A percentile compares a stretch with the other conserved stretches of the same genome.
Conservation (phyloP, 495 filamentous ascomycete genomes). For the Xanthoparmelia taractica region DNA sequence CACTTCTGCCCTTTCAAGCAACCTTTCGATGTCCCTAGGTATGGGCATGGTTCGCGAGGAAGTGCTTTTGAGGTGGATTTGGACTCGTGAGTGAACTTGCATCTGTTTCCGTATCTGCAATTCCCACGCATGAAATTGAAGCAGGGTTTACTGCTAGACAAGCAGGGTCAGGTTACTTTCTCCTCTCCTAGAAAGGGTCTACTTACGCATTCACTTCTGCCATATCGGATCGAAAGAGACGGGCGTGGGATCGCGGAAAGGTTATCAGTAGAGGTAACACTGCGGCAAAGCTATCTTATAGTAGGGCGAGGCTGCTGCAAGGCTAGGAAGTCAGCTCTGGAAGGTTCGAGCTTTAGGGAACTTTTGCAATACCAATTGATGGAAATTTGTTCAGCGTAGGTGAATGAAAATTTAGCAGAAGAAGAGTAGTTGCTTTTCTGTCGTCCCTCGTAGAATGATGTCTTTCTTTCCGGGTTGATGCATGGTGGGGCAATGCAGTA, state of each 20-base stretch:
- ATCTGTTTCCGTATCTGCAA: constrained; percentile 21
- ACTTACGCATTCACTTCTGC: constrained; percentile 11
- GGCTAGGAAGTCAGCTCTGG: not conserved
- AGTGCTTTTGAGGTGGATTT: constrained; percentile 13
- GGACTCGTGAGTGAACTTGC: constrained; percentile 18
- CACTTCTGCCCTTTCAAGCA: constrained; percentile 20
- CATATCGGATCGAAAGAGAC: constrained; percentile 10
- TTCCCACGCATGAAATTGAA: constrained; percentile 14
- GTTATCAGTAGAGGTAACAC: constrained; percentile 8
- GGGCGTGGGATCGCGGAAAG: not conserved
- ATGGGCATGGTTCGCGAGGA: constrained; percentile 18
- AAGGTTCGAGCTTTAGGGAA: no score
- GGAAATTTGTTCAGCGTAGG: no score
- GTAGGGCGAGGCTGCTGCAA: not conserved
- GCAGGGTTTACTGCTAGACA: constrained; percentile 17
- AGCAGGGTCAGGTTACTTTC: constrained; percentile 14
- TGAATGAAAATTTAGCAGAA: no score
- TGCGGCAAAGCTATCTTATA: not conserved
- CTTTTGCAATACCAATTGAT: no score
- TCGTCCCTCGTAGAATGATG: no score
- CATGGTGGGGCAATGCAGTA: no score
- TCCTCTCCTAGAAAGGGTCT: constrained; percentile 3
- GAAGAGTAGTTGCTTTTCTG: no score
- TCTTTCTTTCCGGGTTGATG: no score
- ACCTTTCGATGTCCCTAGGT: constrained; percentile 16